phyloP scores from a whole-genome alignment of 2,329 filamentous ascomycete species.

The Sordariomycetes sp. region DNA sequence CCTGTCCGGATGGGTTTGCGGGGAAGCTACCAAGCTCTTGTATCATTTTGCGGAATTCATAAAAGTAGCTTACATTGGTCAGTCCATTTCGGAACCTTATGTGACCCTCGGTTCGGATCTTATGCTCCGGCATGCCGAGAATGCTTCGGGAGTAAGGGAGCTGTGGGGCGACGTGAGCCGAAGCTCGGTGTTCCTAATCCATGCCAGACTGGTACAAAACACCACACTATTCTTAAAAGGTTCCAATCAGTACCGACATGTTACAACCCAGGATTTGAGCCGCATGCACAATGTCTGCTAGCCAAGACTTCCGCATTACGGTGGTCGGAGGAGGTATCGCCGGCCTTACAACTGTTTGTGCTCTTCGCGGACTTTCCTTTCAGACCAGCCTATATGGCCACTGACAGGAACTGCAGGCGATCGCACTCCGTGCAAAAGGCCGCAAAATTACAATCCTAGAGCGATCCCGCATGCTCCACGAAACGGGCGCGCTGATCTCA shows the following conservation, averaged over 20 bases:
- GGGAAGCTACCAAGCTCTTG: neutral
- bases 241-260: too few relatives aligned
- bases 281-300: neutral
- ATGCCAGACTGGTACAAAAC: neutral
- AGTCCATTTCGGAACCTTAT: neutral
- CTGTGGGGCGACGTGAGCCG: too few relatives aligned
- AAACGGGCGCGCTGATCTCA: slow-evolving; percentile 28
- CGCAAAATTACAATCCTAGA: slow-evolving; percentile 13
- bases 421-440: slow-evolving; percentile 20
- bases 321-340: slow-evolving; percentile 10
- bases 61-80: neutral
- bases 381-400: neutral
- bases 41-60: neutral
- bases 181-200: neutral
- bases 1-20: neutral
- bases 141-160: too few relatives aligned
- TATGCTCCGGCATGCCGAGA: neutral
- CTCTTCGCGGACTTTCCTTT: neutral
- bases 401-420: slow-evolving; percentile 13
- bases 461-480: slow-evolving; percentile 16
- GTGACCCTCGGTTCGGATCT: neutral
- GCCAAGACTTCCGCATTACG: slow-evolving; percentile 10
- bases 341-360: slow-evolving; percentile 6
- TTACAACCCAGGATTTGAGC: too few relatives aligned
- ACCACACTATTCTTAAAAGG: too few relatives aligned